Evolutionary conservation across 768 basidiomycete species (phyloP), one percentile per base, ranked within the genome.

Genomic region (Russula vinacea): DNA sequence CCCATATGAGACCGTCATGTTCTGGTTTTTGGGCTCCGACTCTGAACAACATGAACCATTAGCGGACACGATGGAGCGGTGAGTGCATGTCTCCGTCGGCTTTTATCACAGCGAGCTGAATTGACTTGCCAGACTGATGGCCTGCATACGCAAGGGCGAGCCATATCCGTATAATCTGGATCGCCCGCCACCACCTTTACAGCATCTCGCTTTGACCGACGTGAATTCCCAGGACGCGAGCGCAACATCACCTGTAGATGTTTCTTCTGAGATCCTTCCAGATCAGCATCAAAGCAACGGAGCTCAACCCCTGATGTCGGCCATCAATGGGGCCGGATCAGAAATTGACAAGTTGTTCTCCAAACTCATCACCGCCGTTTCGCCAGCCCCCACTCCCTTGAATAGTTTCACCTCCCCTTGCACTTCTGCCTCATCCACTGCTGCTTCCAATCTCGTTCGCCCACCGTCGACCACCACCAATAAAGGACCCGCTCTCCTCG

Each of bases 91-190:
- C 56, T 24, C 44, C 49, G 8, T 56, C 24, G 9, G 17, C 24
- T 33, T 49, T 52, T 47, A n/a, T 62, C 35, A 35, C 19, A 37
- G 32, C 62, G 55, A 54, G 24, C 37, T 50, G 44, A 45, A 39
- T 52, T 9, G 33, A 29, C 37, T 8, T 19, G 2, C 22, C 13
- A 26, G 33, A 42, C n/a, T 16, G 88, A 69, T 73, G 91, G 24
- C 87, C 87, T 72, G 79, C 78, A 1, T 90, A 84, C 85, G 84
- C 76, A 78, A 79, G 70, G 87, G 87, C 57, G 58, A 81, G 19
- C 80, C 84, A 11, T 92, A 92, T 72, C 90, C 90, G 63, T 89
- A 88, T 73, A 86, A 86, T 24, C 87, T 86, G 3, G 84, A 84
- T 66, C 77, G 81, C 37, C 85, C 83, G 7, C 87, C 87, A 5